Percentiles rank a stretch among this genome's conserved stretches.
Evolutionary conservation across 2,329 filamentous ascomycete species (phyloP).

Genomic region (Mariannaea elegans): DNA sequence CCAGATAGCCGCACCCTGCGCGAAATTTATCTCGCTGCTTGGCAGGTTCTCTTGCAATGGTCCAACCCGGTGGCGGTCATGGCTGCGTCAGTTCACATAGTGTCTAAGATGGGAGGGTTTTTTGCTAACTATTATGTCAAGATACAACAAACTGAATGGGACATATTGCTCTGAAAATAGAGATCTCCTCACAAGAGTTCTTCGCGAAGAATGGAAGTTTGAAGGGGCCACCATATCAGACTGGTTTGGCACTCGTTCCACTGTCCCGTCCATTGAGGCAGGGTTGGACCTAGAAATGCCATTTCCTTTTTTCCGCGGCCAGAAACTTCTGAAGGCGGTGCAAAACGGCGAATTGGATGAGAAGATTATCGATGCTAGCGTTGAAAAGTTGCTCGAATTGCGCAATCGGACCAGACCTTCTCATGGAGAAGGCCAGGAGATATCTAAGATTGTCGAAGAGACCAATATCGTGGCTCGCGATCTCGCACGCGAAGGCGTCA

Average conservation of each 20-base stretch:
- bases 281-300: conserved; percentile 32
- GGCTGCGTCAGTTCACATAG: conserved; percentile 32
- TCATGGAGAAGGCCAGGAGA: conserved; percentile 8
- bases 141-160: conserved; percentile 32
- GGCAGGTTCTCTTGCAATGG: conserved; percentile 20
- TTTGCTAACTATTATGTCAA: conserved; percentile 1
- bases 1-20: conserved; percentile 10
- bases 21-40: conserved; percentile 31
- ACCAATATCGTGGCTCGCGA: conserved; percentile 22
- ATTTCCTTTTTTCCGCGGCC: conserved; percentile 22
- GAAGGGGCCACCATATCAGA: conserved; percentile 30
- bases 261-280: conserved; percentile 7
- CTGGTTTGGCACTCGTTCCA: conserved; percentile 31
- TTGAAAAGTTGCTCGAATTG: conserved; percentile 9
- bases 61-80: conserved; percentile 23
- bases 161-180: conserved; percentile 16
- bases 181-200: not conserved
- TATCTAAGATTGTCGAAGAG: conserved; percentile 20
- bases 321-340: conserved; percentile 15
- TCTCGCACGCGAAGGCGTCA: conserved; percentile 14
- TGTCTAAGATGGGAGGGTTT: too few species aligned
- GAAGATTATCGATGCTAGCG: conserved; percentile 2
- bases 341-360: not conserved
- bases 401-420: conserved; percentile 14
- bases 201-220: conserved; percentile 25